Conservation (phyloP, 2,329 filamentous ascomycete species). For the Fusarium papillatum region DNA sequence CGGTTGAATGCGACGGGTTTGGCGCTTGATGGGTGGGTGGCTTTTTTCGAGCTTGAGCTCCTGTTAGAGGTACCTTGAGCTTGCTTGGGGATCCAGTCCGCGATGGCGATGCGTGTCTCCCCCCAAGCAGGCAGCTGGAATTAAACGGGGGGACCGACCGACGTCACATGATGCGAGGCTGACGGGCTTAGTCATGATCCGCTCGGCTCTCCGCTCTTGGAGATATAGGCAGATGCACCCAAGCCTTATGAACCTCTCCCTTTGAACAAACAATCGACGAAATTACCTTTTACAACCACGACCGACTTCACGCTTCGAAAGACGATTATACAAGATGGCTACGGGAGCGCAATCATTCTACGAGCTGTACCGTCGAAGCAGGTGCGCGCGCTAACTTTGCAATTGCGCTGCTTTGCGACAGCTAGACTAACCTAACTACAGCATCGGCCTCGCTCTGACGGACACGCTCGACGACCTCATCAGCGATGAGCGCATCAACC, state of each 20-base stretch:
- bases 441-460: constrained; percentile 92
- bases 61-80: constrained; percentile 44
- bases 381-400: constrained; percentile 70
- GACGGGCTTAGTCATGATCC: constrained; percentile 44
- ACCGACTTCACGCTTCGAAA: constrained; percentile 8
- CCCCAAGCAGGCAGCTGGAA: constrained; percentile 40
- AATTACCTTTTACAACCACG: background rate
- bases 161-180: constrained; percentile 54
- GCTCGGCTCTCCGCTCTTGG: constrained; percentile 6
- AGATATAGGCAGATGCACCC: constrained; percentile 16
- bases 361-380: constrained; percentile 98
- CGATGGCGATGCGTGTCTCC: constrained; percentile 42
- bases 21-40: no score
- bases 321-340: constrained; percentile 54
- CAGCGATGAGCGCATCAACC: constrained; percentile 94
- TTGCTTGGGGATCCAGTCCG: constrained; percentile 16
- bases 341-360: constrained; percentile 76
- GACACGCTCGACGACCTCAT: constrained; percentile 98
- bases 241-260: constrained; percentile 29
- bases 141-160: constrained; percentile 20
- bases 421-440: constrained; percentile 56
- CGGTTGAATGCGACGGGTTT: no score
- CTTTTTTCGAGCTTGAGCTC: constrained; percentile 46
- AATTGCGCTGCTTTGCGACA: constrained; percentile 47
- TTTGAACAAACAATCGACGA: constrained; percentile 17